Base-by-base conservation (phyloP, 805 yeast genomes). In the Yamadazyma olivae region DNA sequence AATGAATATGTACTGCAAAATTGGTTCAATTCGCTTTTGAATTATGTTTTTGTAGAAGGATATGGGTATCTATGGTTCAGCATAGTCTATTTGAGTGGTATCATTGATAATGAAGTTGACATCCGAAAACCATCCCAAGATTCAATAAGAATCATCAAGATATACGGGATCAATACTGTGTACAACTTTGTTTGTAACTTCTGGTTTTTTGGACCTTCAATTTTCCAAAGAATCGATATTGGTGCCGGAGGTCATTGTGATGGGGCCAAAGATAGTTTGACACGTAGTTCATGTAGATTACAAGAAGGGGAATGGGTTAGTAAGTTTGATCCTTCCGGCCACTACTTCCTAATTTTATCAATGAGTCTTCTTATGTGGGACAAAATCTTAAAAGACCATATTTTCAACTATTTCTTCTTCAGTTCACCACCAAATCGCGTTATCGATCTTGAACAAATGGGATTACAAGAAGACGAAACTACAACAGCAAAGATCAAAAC, bases 301-400 rank as follows among this genome's bases (percentile, higher is more conserved):
- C n/a, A 15, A 9, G 38, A 40, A 9, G 75, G 71, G 2, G 32
- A 43, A 12, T 75, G 81, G 80, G 48, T 48, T 4, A 64, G 67
- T 40, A 77, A 77, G 7, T 75, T 75, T 46, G 81, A 76, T 46
- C 55, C 70, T 4, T 71, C 78, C 26, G 80, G 81, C 1, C 82
- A 76, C 48, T 68, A 64, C 34, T 72, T 73, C 43, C 64, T 74
- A 35, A 37, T 75, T 2, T 50, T 62, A 1, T 69, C 70, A 5
- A 46, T 69, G 12, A 70, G 77, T 41, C 44, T 73, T 39, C 24
- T 35, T 9, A 3, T 35, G 19, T 35, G 43, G 39, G 30, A 39
- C 17, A 30, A 28, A 9, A 20, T 32, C 14, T 12, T 30, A 6
- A 30, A 17, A 12, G 21, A 6, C 18, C 18, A 27, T 27, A 16